Base-by-base conservation (phyloP, 75 land plant genomes). In the Picea sitchensis region DNA sequence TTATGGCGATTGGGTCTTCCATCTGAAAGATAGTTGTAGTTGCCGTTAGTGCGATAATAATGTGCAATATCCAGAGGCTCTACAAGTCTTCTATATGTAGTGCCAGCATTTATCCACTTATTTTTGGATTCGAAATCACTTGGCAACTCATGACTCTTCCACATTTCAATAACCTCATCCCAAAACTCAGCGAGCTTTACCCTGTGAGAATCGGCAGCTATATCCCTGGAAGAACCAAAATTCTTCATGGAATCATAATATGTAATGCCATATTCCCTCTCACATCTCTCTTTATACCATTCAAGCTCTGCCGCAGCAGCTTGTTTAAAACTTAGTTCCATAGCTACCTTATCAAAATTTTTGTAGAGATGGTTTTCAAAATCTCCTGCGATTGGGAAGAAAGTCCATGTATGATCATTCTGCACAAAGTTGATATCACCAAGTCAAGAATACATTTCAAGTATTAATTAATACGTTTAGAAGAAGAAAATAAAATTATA, bases 21-120 rank as follows among this genome's bases (percentile, higher is more conserved):
- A 44, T 83, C 63, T 31, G 65, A 32, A n/a, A 83, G 1, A 64
- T 90, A 90, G 56, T 90, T 88, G 1, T 87, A 88, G 8, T 51
- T 32, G 26, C 0, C 56, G 78, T 4, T 75, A 41, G 3, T 65
- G 20, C 85, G 20, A 59, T 90, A 90, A 58, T 90, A 90, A 26
- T 87, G 82, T 3, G 92, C 92, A 59, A 90, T 87, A 51, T 90
- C 89, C 51, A 90, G 67, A 11, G 92, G 92, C 79, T 90, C 92
- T 7, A 87, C 84, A 0, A 90, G 80, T 14, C 85, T 87, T 72
- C 63, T 85, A 76, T 90, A 90, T 57, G 77, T 86, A 1, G 82
- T 86, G 31, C 86, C 76, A 11, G 89, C 85, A 58, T 87, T 85
- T 6, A 87, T 84, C 81, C 82, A 90, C 72, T 83, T 90, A 20